A percentile compares a stretch with the other conserved stretches of the same genome.
Evolutionary conservation across 495 filamentous ascomycete species (phyloP).

Genomic region (Aspergillus haitiensis): DNA sequence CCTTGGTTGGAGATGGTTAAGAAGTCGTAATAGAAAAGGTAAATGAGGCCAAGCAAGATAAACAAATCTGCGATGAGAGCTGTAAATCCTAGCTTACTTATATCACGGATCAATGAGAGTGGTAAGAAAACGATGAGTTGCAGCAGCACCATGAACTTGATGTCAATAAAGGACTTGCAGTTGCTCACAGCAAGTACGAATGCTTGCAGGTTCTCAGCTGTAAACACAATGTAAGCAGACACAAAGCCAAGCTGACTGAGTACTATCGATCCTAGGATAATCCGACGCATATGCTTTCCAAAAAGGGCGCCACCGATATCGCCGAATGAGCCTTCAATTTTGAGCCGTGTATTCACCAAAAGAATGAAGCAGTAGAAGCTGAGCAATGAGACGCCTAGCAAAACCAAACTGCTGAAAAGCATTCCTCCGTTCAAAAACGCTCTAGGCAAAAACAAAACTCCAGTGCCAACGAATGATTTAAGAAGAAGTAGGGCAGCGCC

Average conservation of each 20-base stretch:
- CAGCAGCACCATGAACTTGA: conserved; percentile 86
- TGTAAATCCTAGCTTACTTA: conserved; percentile 88
- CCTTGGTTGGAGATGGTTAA: conserved; percentile 73
- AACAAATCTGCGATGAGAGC: conserved; percentile 91
- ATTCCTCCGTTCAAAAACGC: conserved; percentile 95
- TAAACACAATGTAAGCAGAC: conserved; percentile 97
- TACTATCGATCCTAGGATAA: conserved; percentile 89
- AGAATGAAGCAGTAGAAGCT: conserved; percentile 97
- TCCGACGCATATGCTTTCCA: conserved; percentile 80
- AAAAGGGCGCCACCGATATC: conserved; percentile 94
- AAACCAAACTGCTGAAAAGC: conserved; percentile 90
- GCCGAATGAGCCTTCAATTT: conserved; percentile 86
- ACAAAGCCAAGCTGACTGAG: conserved; percentile 95
- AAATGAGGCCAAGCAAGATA: conserved; percentile 87
- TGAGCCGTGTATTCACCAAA: conserved; percentile 80
- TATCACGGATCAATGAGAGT: conserved; percentile 89
- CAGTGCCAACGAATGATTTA: conserved; percentile 97
- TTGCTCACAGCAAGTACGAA: conserved; percentile 83
- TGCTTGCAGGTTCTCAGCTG: conserved; percentile 90
- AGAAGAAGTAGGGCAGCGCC: conserved; percentile 79
- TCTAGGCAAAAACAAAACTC: conserved; percentile 92
- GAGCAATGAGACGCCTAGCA: conserved; percentile 76
- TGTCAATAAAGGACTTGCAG: conserved; percentile 75
- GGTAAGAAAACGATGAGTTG: conserved; percentile 93
- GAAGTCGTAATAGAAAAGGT: conserved; percentile 95